Base-by-base conservation (phyloP, 2,329 filamentous ascomycete species). In the Cordyceps javanica region DNA sequence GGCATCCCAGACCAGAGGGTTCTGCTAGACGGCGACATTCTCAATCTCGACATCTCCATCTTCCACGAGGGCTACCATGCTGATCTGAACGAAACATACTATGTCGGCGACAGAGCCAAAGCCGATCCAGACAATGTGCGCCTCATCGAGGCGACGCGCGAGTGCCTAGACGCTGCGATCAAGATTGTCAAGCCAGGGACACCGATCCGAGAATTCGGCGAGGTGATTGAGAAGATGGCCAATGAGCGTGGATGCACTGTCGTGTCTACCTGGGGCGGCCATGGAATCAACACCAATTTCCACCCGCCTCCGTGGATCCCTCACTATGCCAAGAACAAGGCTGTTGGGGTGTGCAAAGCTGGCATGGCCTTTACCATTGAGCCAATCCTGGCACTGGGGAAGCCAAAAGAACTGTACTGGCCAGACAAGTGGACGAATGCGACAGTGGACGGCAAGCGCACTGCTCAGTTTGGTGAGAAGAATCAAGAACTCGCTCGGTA, bases 281-380 rank as follows among this genome's bases (percentile, higher is more conserved):
- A 99, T 70, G 94, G 93, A 62, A 89, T 97, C 75, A 96, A 97
- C 75, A 88, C 85, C 62, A 79, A 96, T 44, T 99, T 99, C 81
- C 94, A 99, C 74, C 89, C 87, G 70, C 85, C 92, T 23, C 94
- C 94, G 1, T 97, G 95, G 69, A 87, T 99, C 54, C 94, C 94
- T 8, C 94, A 99, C 73, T 99, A 99, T 69, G 93, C 88, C 58
- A 97, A 96, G 81, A 99, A 97, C 76, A 99, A 97, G 82, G 90
- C 93, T 0, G 89, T 97, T 1, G 94, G 94, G 48, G 86, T 89
- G 65, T 94, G 92, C 60, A 97, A 97, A 77, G 87, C 90, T 0
- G 94, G 94, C 54, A 97, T 97, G 91, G 96, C 91, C 62, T 99
- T 99, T 68, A 99, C 94, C 0, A 99, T 99, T 60, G 94, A 99